phyloP scores from a whole-genome alignment of 805 yeast species.

The Suhomyces pyralidae region DNA sequence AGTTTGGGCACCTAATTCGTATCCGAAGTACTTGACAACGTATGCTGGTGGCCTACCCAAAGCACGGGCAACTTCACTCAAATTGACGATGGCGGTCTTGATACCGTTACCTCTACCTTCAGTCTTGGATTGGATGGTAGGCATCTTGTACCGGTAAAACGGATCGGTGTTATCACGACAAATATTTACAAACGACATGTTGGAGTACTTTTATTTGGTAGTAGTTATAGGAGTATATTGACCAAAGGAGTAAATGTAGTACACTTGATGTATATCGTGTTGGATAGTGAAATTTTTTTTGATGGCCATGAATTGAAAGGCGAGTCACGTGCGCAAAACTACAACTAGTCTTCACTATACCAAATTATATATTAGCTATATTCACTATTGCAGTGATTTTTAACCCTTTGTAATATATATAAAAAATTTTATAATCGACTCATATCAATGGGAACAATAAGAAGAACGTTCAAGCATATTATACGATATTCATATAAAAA shows the following conservation, averaged over 20 bases:
- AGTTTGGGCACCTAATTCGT: constrained; percentile 96
- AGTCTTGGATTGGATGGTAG: constrained; percentile 92
- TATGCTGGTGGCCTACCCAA: constrained; percentile 90
- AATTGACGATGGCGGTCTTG: constrained; percentile 88
- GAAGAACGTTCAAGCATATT: background rate
- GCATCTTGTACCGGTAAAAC: constrained; percentile 99
- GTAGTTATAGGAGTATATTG: background rate
- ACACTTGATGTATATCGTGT: background rate
- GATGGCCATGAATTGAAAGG: background rate
- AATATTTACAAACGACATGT: constrained; percentile 85
- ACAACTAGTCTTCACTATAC: background rate
- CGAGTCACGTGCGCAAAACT: background rate
- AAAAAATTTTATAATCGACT: background rate
- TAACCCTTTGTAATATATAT: background rate
- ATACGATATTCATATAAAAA: background rate
- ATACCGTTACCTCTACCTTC: constrained; percentile 99
- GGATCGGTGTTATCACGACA: constrained; percentile 98
- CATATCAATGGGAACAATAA: background rate
- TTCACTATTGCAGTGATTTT: background rate
- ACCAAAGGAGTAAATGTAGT: background rate
- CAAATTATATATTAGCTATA: constrained; percentile 1
- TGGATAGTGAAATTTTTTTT: constrained; percentile 1
- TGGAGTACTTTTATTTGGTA: constrained; percentile 11
- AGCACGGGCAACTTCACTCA: constrained; percentile 91
- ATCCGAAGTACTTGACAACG: constrained; percentile 91